Evolutionary conservation across 1,139 yeast species (phyloP), one percentile per base, ranked within the genome.

Genomic region (Geotrichum siamense): DNA sequence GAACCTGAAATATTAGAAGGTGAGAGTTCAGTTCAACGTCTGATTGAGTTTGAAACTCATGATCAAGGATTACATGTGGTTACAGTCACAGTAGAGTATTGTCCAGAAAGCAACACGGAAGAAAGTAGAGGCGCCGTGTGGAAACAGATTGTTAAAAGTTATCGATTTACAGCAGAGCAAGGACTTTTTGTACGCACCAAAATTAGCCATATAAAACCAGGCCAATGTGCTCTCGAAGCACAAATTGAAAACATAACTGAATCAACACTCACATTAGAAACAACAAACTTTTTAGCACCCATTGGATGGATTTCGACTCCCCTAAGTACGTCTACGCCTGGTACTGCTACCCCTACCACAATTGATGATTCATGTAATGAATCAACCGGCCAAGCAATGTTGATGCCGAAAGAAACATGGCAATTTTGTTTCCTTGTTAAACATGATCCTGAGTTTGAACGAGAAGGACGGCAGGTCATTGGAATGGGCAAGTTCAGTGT

Each of bases 211-310:
- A 27, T 45, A 3, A 41, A 47, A 17, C 40, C 45, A 32, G 50
- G 30, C 22, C 47, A 43, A 26, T 53, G 53, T 38, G 52, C 61
- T 1, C 46, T 63, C 5, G 66, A 64, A 50, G 60, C 65, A 2
- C 65, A 64, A 47, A 54, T 64, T 2, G 68, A 64, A 42, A 64
- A 64, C 45, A 45, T 59, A 13, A 55, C 65, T 2, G 58, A 55
- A 22, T 37, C 56, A 5, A 48, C 57, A 15, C 43, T 64, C 50
- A 52, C 58, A 4, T 51, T 64, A 26, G 65, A 61, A 45, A 54
- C 62, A 16, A 54, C 58, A 29, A 55, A 57, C 21, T 48, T 63
- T 26, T 40, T 58, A 17, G 55, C 64, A 5, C 53, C 54, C 1
- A 48, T 53, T 6, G 60, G 60, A 4, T 62, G 64, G 62, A 31